Evolutionary conservation across 169 alveolate species (phyloP).

Genomic region (Eimeria maxima): DNA sequence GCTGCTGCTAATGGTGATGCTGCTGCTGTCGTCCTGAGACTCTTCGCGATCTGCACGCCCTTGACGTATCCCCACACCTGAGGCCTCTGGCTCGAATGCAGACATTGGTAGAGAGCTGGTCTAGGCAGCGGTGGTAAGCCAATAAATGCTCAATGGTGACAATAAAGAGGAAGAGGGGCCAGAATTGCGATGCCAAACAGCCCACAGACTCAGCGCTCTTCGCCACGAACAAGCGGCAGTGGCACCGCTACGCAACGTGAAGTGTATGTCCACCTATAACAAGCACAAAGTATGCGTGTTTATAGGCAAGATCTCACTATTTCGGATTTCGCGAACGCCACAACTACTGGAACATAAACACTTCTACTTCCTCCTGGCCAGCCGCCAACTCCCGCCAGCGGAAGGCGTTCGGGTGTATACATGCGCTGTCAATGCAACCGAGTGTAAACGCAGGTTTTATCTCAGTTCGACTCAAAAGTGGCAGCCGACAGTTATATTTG

Average conservation of each 20-base stretch:
- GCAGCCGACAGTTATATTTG: no score
- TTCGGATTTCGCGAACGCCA: not conserved
- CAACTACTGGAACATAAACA: not conserved
- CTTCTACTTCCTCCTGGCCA: not conserved
- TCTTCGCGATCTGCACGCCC: not conserved
- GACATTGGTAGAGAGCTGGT: not conserved
- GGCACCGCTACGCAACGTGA: not conserved
- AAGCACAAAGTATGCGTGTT: not conserved
- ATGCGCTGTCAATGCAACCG: no score
- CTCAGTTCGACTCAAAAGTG: not conserved
- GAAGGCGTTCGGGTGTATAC: no score
- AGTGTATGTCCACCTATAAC: not conserved
- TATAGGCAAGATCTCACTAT: not conserved
- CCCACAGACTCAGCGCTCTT: not conserved
- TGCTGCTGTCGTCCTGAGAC: not conserved
- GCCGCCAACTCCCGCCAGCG: not conserved
- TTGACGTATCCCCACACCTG: not conserved
- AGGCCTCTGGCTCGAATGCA: not conserved
- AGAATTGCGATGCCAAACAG: not conserved
- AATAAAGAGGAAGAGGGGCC: not conserved
- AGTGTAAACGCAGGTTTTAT: not conserved
- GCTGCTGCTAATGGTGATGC: not conserved
- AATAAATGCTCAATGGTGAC: not conserved
- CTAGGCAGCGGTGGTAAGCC: not conserved
- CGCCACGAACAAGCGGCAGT: not conserved